Conservation (phyloP, 805 yeast species). For the Sugiyamaella chiloensis region DNA sequence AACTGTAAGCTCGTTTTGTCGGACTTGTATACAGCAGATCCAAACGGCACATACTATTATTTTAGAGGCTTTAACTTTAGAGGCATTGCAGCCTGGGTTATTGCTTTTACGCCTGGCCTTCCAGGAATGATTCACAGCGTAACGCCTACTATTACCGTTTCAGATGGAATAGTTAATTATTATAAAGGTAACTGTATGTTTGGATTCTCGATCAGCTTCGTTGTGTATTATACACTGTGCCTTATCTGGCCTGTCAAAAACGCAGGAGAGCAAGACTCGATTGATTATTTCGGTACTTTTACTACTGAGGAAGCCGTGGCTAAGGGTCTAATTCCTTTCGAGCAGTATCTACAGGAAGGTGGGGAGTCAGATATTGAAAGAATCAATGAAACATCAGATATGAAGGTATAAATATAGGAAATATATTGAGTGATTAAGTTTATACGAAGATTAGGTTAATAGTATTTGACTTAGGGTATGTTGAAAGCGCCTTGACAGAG, state of each 20-base stretch:
- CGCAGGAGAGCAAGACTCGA: slow-evolving; percentile 35
- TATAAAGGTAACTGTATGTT: slow-evolving; percentile 45
- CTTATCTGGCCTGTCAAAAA: slow-evolving; percentile 38
- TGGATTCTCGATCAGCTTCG: slow-evolving; percentile 35
- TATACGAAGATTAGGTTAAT: too few species aligned
- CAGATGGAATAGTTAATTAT: slow-evolving; percentile 40
- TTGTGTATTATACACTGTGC: slow-evolving; percentile 37
- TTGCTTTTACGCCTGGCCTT: slow-evolving; percentile 15
- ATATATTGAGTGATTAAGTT: too few species aligned
- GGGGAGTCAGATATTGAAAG: not conserved
- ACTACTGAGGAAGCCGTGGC: slow-evolving; percentile 29
- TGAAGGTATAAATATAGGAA: not conserved
- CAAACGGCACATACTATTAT: slow-evolving; percentile 42
- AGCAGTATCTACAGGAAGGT: slow-evolving; percentile 1
- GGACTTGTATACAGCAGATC: slow-evolving; percentile 38
- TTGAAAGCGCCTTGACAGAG: too few species aligned
- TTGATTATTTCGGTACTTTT: slow-evolving; percentile 34
- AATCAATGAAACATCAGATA: not conserved
- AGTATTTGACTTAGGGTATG: too few species aligned
- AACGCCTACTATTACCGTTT: slow-evolving; percentile 29
- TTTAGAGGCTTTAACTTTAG: slow-evolving; percentile 44
- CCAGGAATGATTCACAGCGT: slow-evolving; percentile 36
- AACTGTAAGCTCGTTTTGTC: slow-evolving; percentile 38
- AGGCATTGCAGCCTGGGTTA: slow-evolving; percentile 39
- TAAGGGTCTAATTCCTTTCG: slow-evolving; percentile 18